Evolutionary conservation across 1,284 basidiomycete species (phyloP).

Genomic region (Malassezia psittaci): DNA sequence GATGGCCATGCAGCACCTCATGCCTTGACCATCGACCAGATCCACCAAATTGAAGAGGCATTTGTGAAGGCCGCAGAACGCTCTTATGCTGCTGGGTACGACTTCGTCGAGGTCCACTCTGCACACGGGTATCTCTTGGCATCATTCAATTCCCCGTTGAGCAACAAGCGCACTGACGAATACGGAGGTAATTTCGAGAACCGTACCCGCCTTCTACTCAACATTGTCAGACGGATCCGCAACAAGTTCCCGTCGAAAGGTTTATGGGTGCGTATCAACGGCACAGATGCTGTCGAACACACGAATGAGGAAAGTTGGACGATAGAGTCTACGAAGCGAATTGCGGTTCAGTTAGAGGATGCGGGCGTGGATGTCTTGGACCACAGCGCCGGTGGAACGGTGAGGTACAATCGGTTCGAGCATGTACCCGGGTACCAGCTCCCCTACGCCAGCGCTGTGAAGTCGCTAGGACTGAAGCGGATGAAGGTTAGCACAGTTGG

Average conservation of each 20-base stretch:
- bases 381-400: constrained; percentile 32
- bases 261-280: constrained; percentile 40
- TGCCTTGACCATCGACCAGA: constrained; percentile 55
- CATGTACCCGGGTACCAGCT: constrained; percentile 36
- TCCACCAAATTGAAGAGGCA: constrained; percentile 58
- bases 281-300: constrained; percentile 38
- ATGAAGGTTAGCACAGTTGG: constrained; percentile 39
- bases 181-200: constrained; percentile 44
- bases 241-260: constrained; percentile 32
- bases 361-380: constrained; percentile 42
- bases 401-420: constrained; percentile 28
- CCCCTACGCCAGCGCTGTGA: constrained; percentile 24
- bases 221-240: constrained; percentile 29
- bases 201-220: constrained; percentile 26
- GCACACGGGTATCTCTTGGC: constrained; percentile 60
- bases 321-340: constrained; percentile 26
- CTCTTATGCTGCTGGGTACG: constrained; percentile 50
- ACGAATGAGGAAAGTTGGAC: constrained; percentile 29
- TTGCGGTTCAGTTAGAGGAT: constrained; percentile 28
- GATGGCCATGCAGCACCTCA: constrained; percentile 55
- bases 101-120: constrained; percentile 62
- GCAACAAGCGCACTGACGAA: constrained; percentile 42
- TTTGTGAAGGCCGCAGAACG: constrained; percentile 60
- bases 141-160: constrained; percentile 33
- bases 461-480: constrained; percentile 21